A percentile compares a stretch with the other conserved stretches of the same genome.
Evolutionary conservation across 306 rosid species (phyloP).

Genomic region (Glycine tomentella): DNA sequence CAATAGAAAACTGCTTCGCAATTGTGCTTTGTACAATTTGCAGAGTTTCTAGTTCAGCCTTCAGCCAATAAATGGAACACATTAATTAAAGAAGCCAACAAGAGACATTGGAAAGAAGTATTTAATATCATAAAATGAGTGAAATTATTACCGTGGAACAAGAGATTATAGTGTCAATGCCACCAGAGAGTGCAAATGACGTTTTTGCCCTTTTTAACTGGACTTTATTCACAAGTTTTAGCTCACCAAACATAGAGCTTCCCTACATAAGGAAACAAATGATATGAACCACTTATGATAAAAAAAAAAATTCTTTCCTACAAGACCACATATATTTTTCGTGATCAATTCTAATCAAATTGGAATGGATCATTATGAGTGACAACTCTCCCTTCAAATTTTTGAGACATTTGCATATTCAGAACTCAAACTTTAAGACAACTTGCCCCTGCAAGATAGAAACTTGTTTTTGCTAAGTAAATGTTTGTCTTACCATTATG

Average conservation of each 20-base stretch:
- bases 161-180: constrained; percentile 54
- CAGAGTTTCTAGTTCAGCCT: constrained; percentile 67
- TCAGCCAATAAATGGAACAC: constrained; percentile 23
- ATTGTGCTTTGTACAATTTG: constrained; percentile 63
- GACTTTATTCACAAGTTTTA: constrained; percentile 47
- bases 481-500: constrained; percentile 41
- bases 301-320: not conserved
- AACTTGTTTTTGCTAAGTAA: not conserved
- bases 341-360: not conserved
- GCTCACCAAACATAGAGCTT: constrained; percentile 53
- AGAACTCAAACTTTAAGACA: no score
- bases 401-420: no score
- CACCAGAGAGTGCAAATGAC: constrained; percentile 42
- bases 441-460: not conserved
- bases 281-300: not conserved
- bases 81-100: not conserved
- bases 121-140: not conserved
- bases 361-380: no score
- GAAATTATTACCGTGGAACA: constrained; percentile 54
- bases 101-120: not conserved
- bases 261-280: constrained; percentile 49
- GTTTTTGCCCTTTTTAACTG: constrained; percentile 45
- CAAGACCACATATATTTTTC: not conserved
- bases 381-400: no score
- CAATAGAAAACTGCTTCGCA: constrained; percentile 72